These are phyloP conservation scores for Raphanus raphanistrum DNA, from an alignment of 345 rosid species.

Conservation along the genomic window DNA sequence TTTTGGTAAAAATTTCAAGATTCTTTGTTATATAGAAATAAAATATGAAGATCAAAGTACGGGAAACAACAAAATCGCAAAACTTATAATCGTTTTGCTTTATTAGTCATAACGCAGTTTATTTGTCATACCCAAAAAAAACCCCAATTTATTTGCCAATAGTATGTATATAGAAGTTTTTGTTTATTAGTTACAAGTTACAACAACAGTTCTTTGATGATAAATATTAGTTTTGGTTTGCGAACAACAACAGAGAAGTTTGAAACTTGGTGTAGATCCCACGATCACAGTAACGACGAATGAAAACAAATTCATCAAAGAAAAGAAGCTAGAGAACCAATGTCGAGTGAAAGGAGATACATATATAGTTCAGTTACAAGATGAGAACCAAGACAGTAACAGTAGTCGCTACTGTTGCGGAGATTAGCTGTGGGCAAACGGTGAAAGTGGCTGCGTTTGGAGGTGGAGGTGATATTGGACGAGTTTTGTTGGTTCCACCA, in stretches of 20 bases:
- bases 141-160: too few relatives aligned
- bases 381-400: not conserved
- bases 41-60: too few relatives aligned
- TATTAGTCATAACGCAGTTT: too few relatives aligned
- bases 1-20: too few relatives aligned
- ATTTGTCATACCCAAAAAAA: too few relatives aligned
- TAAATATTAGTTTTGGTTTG: not conserved
- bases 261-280: not conserved
- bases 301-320: not conserved
- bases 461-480: not conserved
- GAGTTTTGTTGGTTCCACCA: slow-evolving; percentile 1
- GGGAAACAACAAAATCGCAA: too few relatives aligned
- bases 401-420: not conserved
- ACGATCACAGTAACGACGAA: not conserved
- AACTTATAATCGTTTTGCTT: too few relatives aligned
- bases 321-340: not conserved
- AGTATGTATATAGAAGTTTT: not conserved
- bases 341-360: not conserved
- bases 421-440: not conserved
- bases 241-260: not conserved
- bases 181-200: not conserved
- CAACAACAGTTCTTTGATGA: not conserved
- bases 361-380: not conserved
- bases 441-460: slow-evolving; percentile 11
- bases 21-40: too few relatives aligned